Conservation (phyloP, 2,329 filamentous ascomycete genomes). For the Pseudogymnoascus sp. region DNA sequence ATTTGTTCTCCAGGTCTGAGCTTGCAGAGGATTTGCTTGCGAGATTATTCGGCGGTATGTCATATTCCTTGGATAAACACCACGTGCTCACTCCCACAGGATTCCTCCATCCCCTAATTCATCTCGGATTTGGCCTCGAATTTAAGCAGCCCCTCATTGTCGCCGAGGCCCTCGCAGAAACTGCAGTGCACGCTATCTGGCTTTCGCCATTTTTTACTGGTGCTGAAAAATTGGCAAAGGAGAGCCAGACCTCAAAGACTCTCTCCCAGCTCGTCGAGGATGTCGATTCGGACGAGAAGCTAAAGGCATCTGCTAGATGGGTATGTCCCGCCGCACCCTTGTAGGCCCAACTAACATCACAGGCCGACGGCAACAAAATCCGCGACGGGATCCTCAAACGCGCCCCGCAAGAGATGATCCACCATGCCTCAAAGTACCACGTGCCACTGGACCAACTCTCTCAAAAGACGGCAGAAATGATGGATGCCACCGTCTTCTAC, state of each 20-base stretch:
- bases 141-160: constrained; percentile 75
- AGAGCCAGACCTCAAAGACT: constrained; percentile 28
- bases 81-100: constrained; percentile 32
- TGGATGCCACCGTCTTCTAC: constrained; percentile 49
- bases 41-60: constrained; percentile 55
- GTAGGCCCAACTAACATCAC: background rate
- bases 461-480: constrained; percentile 57
- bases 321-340: constrained; percentile 16
- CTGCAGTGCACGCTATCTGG: constrained; percentile 57
- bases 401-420: constrained; percentile 54
- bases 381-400: constrained; percentile 58
- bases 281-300: constrained; percentile 45
- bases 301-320: constrained; percentile 44
- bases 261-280: constrained; percentile 55
- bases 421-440: constrained; percentile 49
- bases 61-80: background rate
- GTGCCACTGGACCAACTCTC: constrained; percentile 43
- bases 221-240: constrained; percentile 40
- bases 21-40: constrained; percentile 59
- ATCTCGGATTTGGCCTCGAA: constrained; percentile 77
- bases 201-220: constrained; percentile 45
- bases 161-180: constrained; percentile 70
- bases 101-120: constrained; percentile 72
- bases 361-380: constrained; percentile 52
- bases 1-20: constrained; percentile 59